A percentile compares a stretch with the other conserved stretches of the same genome.
phyloP scores from a whole-genome alignment of 805 yeast species.

The Starmerella sirachaensis region DNA sequence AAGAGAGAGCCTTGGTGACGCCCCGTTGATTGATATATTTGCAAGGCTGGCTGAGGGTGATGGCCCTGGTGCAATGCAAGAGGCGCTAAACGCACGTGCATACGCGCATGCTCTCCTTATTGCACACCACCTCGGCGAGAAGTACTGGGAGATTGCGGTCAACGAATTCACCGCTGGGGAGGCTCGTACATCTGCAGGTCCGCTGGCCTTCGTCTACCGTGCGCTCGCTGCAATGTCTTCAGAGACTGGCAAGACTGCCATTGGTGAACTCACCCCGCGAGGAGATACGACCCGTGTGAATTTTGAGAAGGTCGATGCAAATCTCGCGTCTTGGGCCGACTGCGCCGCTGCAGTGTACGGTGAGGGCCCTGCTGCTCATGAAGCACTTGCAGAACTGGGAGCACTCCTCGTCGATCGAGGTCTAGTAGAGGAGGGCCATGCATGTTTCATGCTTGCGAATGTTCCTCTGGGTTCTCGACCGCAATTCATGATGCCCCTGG shows the following conservation, averaged over 20 bases:
- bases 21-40: conserved; percentile 22
- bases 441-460: conserved; percentile 28
- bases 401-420: conserved; percentile 30
- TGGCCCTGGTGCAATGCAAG: conserved; percentile 50
- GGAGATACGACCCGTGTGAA: conserved; percentile 13
- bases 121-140: conserved; percentile 53
- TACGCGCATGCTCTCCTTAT: conserved; percentile 70
- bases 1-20: background rate
- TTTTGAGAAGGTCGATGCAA: conserved; percentile 11
- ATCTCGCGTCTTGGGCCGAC: conserved; percentile 26
- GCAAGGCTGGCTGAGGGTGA: conserved; percentile 47
- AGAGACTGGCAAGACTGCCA: conserved; percentile 38
- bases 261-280: conserved; percentile 37
- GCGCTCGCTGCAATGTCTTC: conserved; percentile 41
- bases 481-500: conserved; percentile 21
- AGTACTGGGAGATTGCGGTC: conserved; percentile 46
- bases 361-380: conserved; percentile 15
- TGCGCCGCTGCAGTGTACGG: conserved; percentile 24
- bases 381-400: conserved; percentile 31
- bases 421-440: conserved; percentile 32
- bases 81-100: conserved; percentile 50
- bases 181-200: conserved; percentile 30
- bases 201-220: conserved; percentile 48
- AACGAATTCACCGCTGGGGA: conserved; percentile 44
- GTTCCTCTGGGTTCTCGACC: conserved; percentile 24